These are phyloP conservation scores for Aspergillus olivimuriae DNA, from an alignment of 495 filamentous ascomycete genomes.

Conservation along the genomic window DNA sequence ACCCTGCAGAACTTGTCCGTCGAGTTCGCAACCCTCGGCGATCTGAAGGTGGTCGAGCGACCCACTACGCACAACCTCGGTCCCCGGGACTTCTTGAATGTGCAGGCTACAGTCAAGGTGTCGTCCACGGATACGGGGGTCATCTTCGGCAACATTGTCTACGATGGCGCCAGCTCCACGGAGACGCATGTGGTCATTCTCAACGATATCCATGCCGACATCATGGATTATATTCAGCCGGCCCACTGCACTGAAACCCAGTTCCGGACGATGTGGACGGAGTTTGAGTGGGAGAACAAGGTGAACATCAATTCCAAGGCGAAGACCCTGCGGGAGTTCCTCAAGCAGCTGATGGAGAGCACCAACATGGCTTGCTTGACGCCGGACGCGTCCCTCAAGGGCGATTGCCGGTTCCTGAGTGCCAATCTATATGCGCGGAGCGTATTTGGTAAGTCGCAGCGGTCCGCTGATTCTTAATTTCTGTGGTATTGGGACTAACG, in stretches of 20 bases:
- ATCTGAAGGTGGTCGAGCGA: constrained; percentile 95
- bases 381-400: constrained; percentile 91
- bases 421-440: constrained; percentile 96
- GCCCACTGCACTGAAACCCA: constrained; percentile 95
- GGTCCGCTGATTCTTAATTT: too few species aligned
- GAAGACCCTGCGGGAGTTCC: constrained; percentile 85
- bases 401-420: constrained; percentile 96
- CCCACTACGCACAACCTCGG: constrained; percentile 93
- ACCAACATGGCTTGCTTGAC: constrained; percentile 99
- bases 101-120: constrained; percentile 98
- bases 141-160: constrained; percentile 98
- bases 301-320: constrained; percentile 99
- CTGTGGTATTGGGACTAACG: too few species aligned
- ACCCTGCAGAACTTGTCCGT: constrained; percentile 96
- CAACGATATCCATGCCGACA: constrained; percentile 97
- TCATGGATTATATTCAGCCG: constrained; percentile 99
- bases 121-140: constrained; percentile 97
- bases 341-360: constrained; percentile 90
- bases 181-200: constrained; percentile 97
- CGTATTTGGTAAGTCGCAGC: constrained; percentile 78
- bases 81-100: constrained; percentile 93
- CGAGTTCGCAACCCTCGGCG: constrained; percentile 95
- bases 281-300: constrained; percentile 99
- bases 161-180: constrained; percentile 90
- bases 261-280: constrained; percentile 99